Evolutionary conservation across 2,329 filamentous ascomycete species (phyloP), one percentile per base, ranked within the genome.

Genomic region (Aureobasidium melanogenum): DNA sequence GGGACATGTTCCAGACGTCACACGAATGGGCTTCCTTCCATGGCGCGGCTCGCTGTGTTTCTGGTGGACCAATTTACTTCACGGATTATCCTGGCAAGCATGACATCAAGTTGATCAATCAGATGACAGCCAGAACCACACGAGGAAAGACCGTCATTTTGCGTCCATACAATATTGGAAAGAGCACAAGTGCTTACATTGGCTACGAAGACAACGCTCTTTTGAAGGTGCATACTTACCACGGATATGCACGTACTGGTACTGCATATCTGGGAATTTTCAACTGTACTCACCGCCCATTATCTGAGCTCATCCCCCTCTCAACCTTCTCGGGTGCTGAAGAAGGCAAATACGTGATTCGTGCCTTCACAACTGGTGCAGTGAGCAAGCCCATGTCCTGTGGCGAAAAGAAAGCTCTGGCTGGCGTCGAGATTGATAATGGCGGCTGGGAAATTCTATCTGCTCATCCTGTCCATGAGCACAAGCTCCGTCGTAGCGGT

Each of bases 51-150:
- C 83, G 94, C 50, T 96, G 91, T 72, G 80, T 99, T 10, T 92
- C 88, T 51, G 94, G 94, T 9, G 94, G 94, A 0, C 94, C 93
- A 0, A 88, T 99, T 43, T 97, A 95, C 68, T 92, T 99, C 71
- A 97, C 93, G 0, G 94, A 99, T 73, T 82, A 85, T 0, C 93
- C 93, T 0, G 92, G 91, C 0, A 76, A 89, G 63, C 91, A 97
- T 72, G 82, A 96, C 68, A 69, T 91, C 32, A 74, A 80, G 6
- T 74, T 99, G 17, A 88, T 99, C 63, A 75, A 80, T 30, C 87
- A 95, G 71, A 92, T 97, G 81, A 91, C 88, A 0, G 92, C 88
- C 0, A 77, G 80, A 12, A 94, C 89, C 0, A 91, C 88, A 0
- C 78, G 83, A 26, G 89, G 86, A 0, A 86, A 84, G 65, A 94